Base-by-base conservation (phyloP, 805 yeast species). In the Komagataella mondaviorum region DNA sequence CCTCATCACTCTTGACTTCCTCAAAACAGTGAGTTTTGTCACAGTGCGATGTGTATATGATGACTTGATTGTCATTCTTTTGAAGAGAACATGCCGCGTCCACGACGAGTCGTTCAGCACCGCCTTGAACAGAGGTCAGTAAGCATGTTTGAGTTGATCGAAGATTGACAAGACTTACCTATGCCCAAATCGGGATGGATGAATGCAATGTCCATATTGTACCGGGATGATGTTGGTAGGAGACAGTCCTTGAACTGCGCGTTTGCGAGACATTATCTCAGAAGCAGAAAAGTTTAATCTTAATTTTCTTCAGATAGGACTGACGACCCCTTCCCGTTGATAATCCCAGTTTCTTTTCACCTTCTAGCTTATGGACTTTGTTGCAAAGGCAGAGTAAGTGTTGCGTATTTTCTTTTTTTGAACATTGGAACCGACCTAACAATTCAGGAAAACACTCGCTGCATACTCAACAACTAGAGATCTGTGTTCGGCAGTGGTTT, bases 151-250 rank as follows among this genome's bases (percentile, higher is more conserved):
- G 16, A 1, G 14, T 18, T 39, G 39, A 12, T 23, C 2, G 7
- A 39, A 18, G n/a, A 22, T 5, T 17, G 18, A 12, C 6, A 12
- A 23, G 17, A 49, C 65, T 20, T 54, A 57, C 89, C 99, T 52
- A 91, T 91, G 0, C 99, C 99, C 51, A 93, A 69, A 67, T 93
- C 99, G 0, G 99, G 99, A 62, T 93, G 99, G 4, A 93, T 68
- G 59, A 93, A 87, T 1, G 96, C 96, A 43, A 91, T 75, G 54
- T 72, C 80, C 74, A 77, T 24, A 24, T 68, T 14, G 30, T 39
- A n/a, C n/a, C 1, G 23, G 18, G 14, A n/a, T 14, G 47, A 45
- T 44, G 6, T 44, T 10, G 46, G 39, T n/a, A 30, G 39, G 14
- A 10, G 10, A 30, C 39, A 14, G 14, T 30, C 14, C n/a, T n/a